Evolutionary conservation across 1,284 basidiomycete species (phyloP).

Genomic region (Xerocomus nothofagi): DNA sequence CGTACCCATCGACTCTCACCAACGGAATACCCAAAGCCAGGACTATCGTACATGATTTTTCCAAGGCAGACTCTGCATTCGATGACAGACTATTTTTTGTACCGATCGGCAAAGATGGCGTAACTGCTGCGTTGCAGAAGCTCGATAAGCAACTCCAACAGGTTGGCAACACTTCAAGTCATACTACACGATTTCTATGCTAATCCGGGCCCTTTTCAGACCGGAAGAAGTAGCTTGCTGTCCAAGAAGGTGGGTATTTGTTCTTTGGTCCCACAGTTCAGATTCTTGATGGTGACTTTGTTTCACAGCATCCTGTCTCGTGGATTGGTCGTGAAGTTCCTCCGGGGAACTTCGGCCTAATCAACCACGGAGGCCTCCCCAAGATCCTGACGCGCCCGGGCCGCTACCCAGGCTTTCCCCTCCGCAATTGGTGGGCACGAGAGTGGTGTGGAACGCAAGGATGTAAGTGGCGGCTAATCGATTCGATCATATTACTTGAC

Average conservation of each 20-base stretch:
- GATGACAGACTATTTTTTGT: slow-evolving; percentile 67
- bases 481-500: slow-evolving; percentile 1
- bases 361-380: slow-evolving; percentile 77
- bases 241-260: slow-evolving; percentile 44
- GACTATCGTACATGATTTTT: slow-evolving; percentile 28
- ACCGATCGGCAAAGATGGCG: slow-evolving; percentile 59
- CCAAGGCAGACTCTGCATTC: slow-evolving; percentile 28
- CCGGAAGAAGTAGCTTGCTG: slow-evolving; percentile 49
- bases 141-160: slow-evolving; percentile 58
- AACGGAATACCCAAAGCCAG: slow-evolving; percentile 5
- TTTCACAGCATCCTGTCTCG: slow-evolving; percentile 51
- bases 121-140: slow-evolving; percentile 63
- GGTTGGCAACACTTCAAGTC: slow-evolving; percentile 36
- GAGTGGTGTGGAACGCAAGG: slow-evolving; percentile 65
- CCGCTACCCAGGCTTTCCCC: slow-evolving; percentile 71
- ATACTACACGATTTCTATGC: neutral
- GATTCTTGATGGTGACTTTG: slow-evolving; percentile 4
- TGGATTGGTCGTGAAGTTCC: slow-evolving; percentile 71
- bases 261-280: neutral
- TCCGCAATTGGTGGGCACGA: slow-evolving; percentile 81
- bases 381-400: slow-evolving; percentile 70
- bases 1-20: neutral
- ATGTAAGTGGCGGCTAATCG: slow-evolving; percentile 42
- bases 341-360: slow-evolving; percentile 65
- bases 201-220: slow-evolving; percentile 38